phyloP scores from a whole-genome alignment of 2,329 filamentous ascomycete genomes.

The Claviceps citrina region DNA sequence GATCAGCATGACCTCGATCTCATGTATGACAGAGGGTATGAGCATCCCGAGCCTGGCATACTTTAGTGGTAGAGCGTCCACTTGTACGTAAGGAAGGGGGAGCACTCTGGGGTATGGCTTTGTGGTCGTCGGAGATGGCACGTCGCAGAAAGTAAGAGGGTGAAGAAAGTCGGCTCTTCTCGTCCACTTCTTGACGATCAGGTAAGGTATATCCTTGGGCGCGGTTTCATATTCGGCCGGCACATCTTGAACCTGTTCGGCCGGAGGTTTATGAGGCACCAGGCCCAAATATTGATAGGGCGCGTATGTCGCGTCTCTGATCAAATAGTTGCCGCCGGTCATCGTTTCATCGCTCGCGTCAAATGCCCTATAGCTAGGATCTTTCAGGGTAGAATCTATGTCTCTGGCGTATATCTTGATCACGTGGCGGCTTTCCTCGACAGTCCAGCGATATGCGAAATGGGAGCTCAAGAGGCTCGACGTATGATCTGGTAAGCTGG shows the following conservation, averaged over 20 bases:
- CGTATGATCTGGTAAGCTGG: slow-evolving; percentile 25
- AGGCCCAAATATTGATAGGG: slow-evolving; percentile 28
- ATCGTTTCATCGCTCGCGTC: slow-evolving; percentile 11
- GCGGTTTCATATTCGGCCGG: slow-evolving; percentile 23
- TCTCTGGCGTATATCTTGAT: slow-evolving; percentile 24
- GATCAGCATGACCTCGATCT: slow-evolving; percentile 49
- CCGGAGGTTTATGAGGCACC: slow-evolving; percentile 29
- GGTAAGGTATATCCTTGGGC: slow-evolving; percentile 31
- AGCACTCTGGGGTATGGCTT: slow-evolving; percentile 31
- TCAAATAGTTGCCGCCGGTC: slow-evolving; percentile 16
- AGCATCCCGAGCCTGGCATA: slow-evolving; percentile 41
- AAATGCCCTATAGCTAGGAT: slow-evolving; percentile 18
- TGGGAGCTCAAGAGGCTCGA: slow-evolving; percentile 29
- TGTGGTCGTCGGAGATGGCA: slow-evolving; percentile 12
- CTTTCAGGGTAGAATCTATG: slow-evolving; percentile 12
- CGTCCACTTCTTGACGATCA: slow-evolving; percentile 34
- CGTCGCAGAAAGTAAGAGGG: slow-evolving; percentile 8
- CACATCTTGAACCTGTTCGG: slow-evolving; percentile 22
- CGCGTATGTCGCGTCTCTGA: slow-evolving; percentile 21
- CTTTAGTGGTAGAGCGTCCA: slow-evolving; percentile 31
- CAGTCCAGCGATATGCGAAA: slow-evolving; percentile 31
- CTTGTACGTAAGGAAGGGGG: slow-evolving; percentile 29
- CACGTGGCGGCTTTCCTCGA: slow-evolving; percentile 25
- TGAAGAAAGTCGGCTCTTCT: slow-evolving; percentile 46
- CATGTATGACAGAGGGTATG: slow-evolving; percentile 57